Evolutionary conservation across 345 rosid genomes (phyloP), one percentile per base, ranked within the genome.

Genomic region (Kandelia obovata): DNA sequence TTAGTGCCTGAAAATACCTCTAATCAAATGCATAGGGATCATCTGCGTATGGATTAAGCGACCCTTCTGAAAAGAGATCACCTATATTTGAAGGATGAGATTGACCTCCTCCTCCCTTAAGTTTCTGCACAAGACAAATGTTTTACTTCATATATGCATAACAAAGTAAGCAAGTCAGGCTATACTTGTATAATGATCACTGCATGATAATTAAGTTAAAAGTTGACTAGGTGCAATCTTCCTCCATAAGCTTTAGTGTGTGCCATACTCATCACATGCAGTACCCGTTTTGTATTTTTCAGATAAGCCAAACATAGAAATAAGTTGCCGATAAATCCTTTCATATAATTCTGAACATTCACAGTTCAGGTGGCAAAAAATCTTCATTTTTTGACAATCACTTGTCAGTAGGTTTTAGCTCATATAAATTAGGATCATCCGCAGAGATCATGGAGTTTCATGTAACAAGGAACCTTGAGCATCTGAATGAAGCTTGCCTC

Each of bases 1-100:
- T 15, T 39, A 23, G 23, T 23, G 46, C 26, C 30, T 64, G 58
- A 17, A 58, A 64, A 49, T 75, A 75, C 75, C 78, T 72, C 81
- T 81, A 92, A 66, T 83, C 96, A 85, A 92, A 95, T 62, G 97
- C 96, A 55, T 92, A 95, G 7, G 99, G 99, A 81, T 95, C 97
- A 75, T 95, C 91, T 16, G 88, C 90, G 69, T 95, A 92, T 39
- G 97, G 97, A 74, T 95, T 92, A 62, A 92, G 79, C 7, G 92
- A 90, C 28, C 96, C 98, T 85, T 92, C 98, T 64, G 92, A 77
- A 78, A 92, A 92, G 84, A 92, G 72, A 75, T 92, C 98, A 21
- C 95, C 96, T 1, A 90, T 88, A 77, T 87, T 90, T 72, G 98
- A 83, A 67, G 86, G 80, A 62, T 68, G 84, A 58, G 71, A 82